These are phyloP conservation scores for Amyloporia xantha DNA, from an alignment of 768 basidiomycete genomes.

Conservation along the genomic window DNA sequence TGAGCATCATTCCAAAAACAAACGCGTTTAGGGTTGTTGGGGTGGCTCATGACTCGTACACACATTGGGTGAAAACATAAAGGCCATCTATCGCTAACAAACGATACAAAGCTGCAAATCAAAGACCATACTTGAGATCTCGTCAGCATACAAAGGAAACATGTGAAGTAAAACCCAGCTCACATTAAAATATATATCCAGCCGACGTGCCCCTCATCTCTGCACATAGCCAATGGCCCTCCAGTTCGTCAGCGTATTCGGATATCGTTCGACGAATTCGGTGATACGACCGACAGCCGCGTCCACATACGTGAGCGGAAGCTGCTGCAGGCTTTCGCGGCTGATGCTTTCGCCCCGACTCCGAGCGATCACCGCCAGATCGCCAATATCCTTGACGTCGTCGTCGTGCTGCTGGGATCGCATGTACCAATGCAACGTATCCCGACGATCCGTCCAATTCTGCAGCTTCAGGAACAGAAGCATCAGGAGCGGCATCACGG, in stretches of 20 bases:
- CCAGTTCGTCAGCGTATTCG: not conserved
- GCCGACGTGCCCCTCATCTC: not conserved
- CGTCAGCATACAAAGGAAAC: too few species aligned
- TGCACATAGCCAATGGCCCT: not conserved
- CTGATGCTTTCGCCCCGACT: not conserved
- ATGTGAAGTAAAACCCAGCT: too few species aligned
- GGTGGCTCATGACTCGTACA: too few species aligned
- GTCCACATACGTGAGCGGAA: slow-evolving; percentile 4
- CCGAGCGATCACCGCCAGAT: slow-evolving; percentile 30
- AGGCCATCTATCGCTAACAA: too few species aligned
- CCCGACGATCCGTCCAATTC: slow-evolving; percentile 24
- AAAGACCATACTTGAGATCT: too few species aligned
- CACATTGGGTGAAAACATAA: too few species aligned
- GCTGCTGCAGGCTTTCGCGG: slow-evolving; percentile 4
- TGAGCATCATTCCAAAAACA: too few species aligned
- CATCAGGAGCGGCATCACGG: slow-evolving; percentile 23
- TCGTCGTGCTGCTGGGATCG: slow-evolving; percentile 28
- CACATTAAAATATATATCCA: too few species aligned
- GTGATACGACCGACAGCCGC: slow-evolving; percentile 1
- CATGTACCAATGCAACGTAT: slow-evolving; percentile 24
- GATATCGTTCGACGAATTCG: slow-evolving; percentile 3
- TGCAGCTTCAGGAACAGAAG: slow-evolving; percentile 26
- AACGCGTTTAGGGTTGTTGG: too few species aligned
- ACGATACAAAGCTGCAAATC: too few species aligned
- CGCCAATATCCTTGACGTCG: slow-evolving; percentile 30